Conservation (phyloP, 2,329 filamentous ascomycete species). For the Didymella glomerata region DNA sequence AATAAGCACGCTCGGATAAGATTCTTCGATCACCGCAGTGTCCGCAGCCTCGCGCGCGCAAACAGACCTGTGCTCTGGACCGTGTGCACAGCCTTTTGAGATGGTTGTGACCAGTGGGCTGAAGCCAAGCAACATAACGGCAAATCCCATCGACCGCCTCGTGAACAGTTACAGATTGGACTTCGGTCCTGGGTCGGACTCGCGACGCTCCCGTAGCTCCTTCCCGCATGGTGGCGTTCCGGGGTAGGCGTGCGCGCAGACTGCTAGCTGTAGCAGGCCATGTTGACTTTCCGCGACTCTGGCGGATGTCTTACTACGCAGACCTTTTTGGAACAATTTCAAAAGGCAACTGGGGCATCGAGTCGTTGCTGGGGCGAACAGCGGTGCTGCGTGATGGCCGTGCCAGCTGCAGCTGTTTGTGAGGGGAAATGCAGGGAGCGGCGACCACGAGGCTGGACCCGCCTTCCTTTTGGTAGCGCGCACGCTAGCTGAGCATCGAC, state of each 20-base stretch:
- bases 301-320: not conserved
- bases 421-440: not conserved
- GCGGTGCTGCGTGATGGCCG: not conserved
- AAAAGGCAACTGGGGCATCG: not conserved
- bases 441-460: conserved; percentile 4
- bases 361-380: not conserved
- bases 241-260: not conserved
- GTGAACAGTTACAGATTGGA: conserved; percentile 4
- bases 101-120: not conserved
- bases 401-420: not conserved
- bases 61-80: not conserved
- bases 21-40: not conserved
- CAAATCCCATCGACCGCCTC: not conserved
- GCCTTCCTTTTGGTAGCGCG: not conserved
- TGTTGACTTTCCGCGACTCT: not conserved
- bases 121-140: not conserved
- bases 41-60: not conserved
- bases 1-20: not conserved
- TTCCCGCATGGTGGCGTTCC: conserved; percentile 16
- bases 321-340: not conserved
- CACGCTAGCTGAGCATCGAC: conserved; percentile 5
- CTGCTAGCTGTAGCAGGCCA: not conserved
- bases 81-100: not conserved
- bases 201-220: conserved; percentile 9
- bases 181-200: conserved; percentile 9